Percentiles rank a stretch among this genome's conserved stretches.
These are phyloP conservation scores for Gossypium schwendimanii DNA, from an alignment of 441 rosid species.

Conservation along the genomic window DNA sequence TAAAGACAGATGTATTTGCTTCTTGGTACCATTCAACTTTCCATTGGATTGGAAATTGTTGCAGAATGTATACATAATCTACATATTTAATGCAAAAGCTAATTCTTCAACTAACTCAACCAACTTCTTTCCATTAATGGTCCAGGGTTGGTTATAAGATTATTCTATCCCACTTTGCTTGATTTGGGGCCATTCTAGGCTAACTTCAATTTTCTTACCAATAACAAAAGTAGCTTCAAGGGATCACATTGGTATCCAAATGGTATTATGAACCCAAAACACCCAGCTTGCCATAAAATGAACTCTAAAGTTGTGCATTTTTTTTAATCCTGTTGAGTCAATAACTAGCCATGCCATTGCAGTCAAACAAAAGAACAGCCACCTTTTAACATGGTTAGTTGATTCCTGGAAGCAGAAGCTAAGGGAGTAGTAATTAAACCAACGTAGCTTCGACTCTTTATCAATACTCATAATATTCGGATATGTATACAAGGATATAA, in stretches of 20 bases:
- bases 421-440: neutral
- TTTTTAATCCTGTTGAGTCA: neutral
- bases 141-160: neutral
- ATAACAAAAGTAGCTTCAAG: neutral
- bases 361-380: neutral
- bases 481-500: neutral
- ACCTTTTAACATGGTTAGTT: neutral
- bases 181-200: neutral
- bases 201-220: constrained; percentile 3
- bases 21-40: neutral
- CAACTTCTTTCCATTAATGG: neutral
- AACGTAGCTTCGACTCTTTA: too few relatives aligned
- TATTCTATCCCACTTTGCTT: neutral
- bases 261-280: neutral
- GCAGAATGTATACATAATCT: constrained; percentile 2
- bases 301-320: neutral
- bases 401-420: neutral
- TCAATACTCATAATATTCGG: too few relatives aligned
- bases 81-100: constrained; percentile 15
- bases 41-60: neutral
- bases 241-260: neutral
- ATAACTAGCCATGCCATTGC: neutral
- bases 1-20: neutral
- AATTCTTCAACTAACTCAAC: constrained; percentile 14
- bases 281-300: neutral